Base-by-base conservation (phyloP, 805 yeast genomes). In the Candida montana region DNA sequence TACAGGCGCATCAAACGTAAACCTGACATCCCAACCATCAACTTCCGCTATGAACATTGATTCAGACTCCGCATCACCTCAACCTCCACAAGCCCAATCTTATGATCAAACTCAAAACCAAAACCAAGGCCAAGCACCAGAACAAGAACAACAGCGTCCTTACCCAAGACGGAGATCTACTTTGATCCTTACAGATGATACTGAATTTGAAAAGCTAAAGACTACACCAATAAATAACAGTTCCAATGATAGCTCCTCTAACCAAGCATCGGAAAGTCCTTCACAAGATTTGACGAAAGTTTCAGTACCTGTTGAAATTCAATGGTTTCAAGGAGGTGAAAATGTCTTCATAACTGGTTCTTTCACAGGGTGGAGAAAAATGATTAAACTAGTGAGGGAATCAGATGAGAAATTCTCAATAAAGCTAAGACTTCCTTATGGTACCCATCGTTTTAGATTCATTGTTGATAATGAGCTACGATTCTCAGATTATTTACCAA, bases 311-410 rank as follows among this genome's bases (percentile, higher is more conserved):
- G 72, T 88, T 1, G 89, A 83, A 42, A 83, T 89, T 44, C 79
- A 78, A 49, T 91, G 99, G 99, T 81, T 79, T 15, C 96, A 91
- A 62, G 98, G 98, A n/a, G 99, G 99, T 46, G 77, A 77, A 37
- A 85, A 85, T 54, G 98, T 93, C 2, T 93, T 89, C 61, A 96
- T 91, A 12, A 93, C 97, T 28, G 99, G 99, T 37, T 85, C 97
- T 1, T 91, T 91, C 64, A 93, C 99, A 0, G 96, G 96, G 4
- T 93, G 99, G 98, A 72, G 96, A 51, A 91, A 90, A 64, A 91
- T 93, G 98, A 90, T 91, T 57, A 95, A 95, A 31, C 68, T 93
- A 53, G 73, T 73, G 24, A 69, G 68, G 9, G 78, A 65, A n/a
- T 64, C 63, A 12, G 71, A 79, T 51, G 72, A 72, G 18, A 68